phyloP scores from a whole-genome alignment of 345 rosid species.

The Eutrema japonicum region DNA sequence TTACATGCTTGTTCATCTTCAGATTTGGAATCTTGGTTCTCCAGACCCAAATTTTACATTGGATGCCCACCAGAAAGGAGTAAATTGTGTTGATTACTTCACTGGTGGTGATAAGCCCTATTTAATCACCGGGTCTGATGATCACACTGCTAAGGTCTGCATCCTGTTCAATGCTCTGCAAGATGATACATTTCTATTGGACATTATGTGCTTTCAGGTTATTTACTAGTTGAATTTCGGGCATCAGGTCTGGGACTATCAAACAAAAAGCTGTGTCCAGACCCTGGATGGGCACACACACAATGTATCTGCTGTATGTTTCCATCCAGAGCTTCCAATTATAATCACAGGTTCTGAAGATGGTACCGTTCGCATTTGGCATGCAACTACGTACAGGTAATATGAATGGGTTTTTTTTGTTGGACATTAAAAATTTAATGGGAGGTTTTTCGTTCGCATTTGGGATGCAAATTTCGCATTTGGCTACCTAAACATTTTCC shows the following conservation, averaged over 20 bases:
- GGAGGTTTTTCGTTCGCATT: too few relatives aligned
- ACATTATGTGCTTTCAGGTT: constrained; percentile 19
- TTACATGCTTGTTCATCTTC: constrained; percentile 36
- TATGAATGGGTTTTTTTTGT: constrained; percentile 7
- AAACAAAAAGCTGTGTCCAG: constrained; percentile 86
- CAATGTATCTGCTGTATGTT: constrained; percentile 84
- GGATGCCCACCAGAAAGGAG: constrained; percentile 96
- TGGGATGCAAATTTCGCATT: background rate
- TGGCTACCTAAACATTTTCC: constrained; percentile 3
- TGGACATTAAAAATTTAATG: background rate
- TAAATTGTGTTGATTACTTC: constrained; percentile 89
- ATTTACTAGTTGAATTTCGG: constrained; percentile 38
- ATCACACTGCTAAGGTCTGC: constrained; percentile 90
- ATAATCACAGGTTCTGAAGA: constrained; percentile 88
- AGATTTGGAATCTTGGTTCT: constrained; percentile 98
- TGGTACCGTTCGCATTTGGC: constrained; percentile 84
- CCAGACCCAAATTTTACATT: constrained; percentile 93
- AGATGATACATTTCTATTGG: constrained; percentile 14
- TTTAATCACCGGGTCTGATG: constrained; percentile 91
- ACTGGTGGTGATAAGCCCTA: constrained; percentile 96
- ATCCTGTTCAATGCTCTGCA: constrained; percentile 17
- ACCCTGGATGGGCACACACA: constrained; percentile 83
- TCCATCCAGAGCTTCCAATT: constrained; percentile 83
- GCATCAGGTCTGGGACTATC: constrained; percentile 83
- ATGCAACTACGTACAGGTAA: constrained; percentile 76